Evolutionary conservation across 2,329 filamentous ascomycete species (phyloP).

Genomic region (Diaporthe helianthi): DNA sequence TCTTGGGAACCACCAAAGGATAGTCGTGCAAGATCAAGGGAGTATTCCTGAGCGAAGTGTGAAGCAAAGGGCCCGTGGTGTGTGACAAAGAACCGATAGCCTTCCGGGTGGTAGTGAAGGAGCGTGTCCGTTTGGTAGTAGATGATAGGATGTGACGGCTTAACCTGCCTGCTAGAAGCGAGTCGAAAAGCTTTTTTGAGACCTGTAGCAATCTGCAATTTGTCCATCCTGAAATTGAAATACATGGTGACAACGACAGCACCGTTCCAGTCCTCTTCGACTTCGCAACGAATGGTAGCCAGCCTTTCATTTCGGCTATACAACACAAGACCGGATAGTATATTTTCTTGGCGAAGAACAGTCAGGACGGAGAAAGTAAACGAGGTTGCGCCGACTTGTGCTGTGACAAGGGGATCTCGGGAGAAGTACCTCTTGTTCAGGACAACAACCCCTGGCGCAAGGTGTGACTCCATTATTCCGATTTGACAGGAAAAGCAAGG

Average conservation of each 20-base stretch:
- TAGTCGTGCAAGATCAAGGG: conserved; percentile 2
- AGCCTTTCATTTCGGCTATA: conserved; percentile 3
- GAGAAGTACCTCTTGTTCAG: conserved; percentile 16
- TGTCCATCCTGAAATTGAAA: conserved; percentile 3
- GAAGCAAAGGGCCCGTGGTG: conserved; percentile 6
- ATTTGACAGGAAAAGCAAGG: not conserved
- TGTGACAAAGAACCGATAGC: conserved; percentile 9
- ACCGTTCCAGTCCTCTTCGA: not conserved
- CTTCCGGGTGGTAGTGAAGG: conserved; percentile 8
- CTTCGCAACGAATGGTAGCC: not conserved
- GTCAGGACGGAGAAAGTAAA: not conserved
- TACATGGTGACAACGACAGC: not conserved
- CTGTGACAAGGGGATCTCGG: conserved; percentile 2
- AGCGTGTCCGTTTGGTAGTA: conserved; percentile 15
- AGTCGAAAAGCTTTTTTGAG: not conserved
- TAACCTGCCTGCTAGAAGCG: not conserved
- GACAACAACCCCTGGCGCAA: not conserved
- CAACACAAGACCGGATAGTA: not conserved
- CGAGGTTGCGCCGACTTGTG: conserved; percentile 7
- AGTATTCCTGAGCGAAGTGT: conserved; percentile 2
- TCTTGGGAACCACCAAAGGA: not conserved
- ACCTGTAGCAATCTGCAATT: not conserved
- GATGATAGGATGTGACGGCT: not conserved
- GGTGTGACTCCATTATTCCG: not conserved
- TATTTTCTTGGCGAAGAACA: not conserved